Evolutionary conservation across 768 basidiomycete genomes (phyloP).

Genomic region (Russula griseocarnosa): DNA sequence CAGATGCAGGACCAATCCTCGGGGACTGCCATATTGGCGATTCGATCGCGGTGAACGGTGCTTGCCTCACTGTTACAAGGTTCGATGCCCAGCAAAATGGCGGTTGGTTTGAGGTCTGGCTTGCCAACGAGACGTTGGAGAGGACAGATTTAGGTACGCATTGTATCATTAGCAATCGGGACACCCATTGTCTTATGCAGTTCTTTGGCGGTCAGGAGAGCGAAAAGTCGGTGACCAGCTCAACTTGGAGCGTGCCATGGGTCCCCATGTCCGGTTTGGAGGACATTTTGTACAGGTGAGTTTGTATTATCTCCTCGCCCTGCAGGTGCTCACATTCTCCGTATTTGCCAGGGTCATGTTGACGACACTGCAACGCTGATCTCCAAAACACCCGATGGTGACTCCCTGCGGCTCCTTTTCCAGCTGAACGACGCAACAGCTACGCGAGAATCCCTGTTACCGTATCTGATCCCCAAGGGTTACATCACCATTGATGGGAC

Average conservation of each 20-base stretch:
- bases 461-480: conserved; percentile 89
- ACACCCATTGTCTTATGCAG: not conserved
- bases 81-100: conserved; percentile 60
- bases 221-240: conserved; percentile 73
- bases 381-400: conserved; percentile 66
- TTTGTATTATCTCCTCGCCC: not conserved
- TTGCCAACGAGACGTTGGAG: conserved; percentile 91
- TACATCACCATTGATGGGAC: conserved; percentile 93
- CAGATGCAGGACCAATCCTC: conserved; percentile 66
- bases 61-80: conserved; percentile 86
- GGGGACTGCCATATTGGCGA: conserved; percentile 90
- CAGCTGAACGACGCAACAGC: conserved; percentile 60
- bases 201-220: conserved; percentile 50
- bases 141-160: conserved; percentile 82
- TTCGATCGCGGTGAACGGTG: conserved; percentile 79
- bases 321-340: not conserved
- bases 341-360: conserved; percentile 72
- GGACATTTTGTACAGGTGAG: conserved; percentile 96
- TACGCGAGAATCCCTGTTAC: conserved; percentile 59
- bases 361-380: conserved; percentile 82
- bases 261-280: conserved; percentile 84
- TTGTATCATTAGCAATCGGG: not conserved
- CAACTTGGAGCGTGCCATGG: conserved; percentile 95
- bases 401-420: conserved; percentile 83
- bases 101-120: conserved; percentile 89